Base-by-base conservation (phyloP, 2,329 filamentous ascomycete species). In the Talaromyces sp. region DNA sequence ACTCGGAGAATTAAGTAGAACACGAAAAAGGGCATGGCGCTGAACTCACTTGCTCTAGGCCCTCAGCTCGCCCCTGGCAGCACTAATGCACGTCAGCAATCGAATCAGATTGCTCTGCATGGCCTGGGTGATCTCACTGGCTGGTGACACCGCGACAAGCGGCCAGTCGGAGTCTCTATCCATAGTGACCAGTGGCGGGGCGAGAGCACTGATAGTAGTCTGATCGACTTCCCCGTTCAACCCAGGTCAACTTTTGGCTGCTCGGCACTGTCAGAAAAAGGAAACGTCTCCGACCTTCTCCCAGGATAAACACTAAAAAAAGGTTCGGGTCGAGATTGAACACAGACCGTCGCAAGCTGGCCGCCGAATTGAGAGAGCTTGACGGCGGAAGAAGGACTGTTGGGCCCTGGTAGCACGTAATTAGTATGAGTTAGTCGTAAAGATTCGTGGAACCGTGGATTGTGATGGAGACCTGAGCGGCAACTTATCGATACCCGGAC, bases 21-120 rank as follows among this genome's bases (percentile, higher is more conserved):
- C 43, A 49, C 43, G 3, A 51, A 51, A 51, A 51, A n/a, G 26
- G 21, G 49, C 11, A 51, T 29, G 19, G 49, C 14, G 26, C 27
- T 13, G 49, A 46, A 4, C 3, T 46, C 43, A 13, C 17, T 24
- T 46, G 43, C 21, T 46, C 43, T 14, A n/a, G 11, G 38, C 9
- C 56, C 60, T 62, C 60, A 62, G 60, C 60, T 43, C 43, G 27
- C 17, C 56, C 35, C 60, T 59, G 60, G 55, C 46, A 31, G 43
- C 56, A 46, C 60, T 62, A 62, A 62, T 62, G 60, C 60, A 62
- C 46, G 60, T 38, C 21, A 41, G 51, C 50, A 32, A 55, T 52
- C 60, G 53, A 62, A 62, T 62, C 56, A 62, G 60, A 59, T 38
- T 11, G 51, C 41, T 46, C 55, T 38, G 56, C n/a, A 46, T 14